These are phyloP conservation scores for Brettanomyces custersianus DNA, from an alignment of 805 yeast genomes.

Conservation along the genomic window DNA sequence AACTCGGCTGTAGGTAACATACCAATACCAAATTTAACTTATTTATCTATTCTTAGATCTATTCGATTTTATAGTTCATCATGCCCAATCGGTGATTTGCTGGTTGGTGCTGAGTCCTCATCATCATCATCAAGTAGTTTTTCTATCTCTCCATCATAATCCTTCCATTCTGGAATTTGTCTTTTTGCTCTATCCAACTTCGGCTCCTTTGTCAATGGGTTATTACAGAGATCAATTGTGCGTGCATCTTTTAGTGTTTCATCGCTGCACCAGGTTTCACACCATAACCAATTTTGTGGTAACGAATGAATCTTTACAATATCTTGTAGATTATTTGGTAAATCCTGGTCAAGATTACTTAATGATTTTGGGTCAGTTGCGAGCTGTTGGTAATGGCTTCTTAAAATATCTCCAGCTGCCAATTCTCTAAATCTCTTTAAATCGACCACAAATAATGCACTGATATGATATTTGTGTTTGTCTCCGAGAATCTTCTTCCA, in stretches of 20 bases:
- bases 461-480: conserved; percentile 63
- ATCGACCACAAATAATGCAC: conserved; percentile 81
- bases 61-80: too few relatives aligned
- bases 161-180: conserved; percentile 70
- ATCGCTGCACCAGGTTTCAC: conserved; percentile 86
- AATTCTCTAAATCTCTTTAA: conserved; percentile 52
- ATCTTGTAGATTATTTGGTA: conserved; percentile 80
- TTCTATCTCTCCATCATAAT: conserved; percentile 48
- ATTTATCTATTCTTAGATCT: too few relatives aligned
- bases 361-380: conserved; percentile 75
- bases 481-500: conserved; percentile 62
- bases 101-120: too few relatives aligned
- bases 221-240: conserved; percentile 77
- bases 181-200: conserved; percentile 69
- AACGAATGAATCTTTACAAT: conserved; percentile 59
- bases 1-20: too few relatives aligned
- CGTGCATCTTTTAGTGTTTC: conserved; percentile 53
- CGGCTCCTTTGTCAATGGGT: conserved; percentile 74
- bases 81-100: too few relatives aligned
- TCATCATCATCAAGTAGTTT: neutral
- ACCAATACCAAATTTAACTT: too few relatives aligned
- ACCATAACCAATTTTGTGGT: conserved; percentile 86
- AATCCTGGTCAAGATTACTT: conserved; percentile 82
- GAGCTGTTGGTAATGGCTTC: conserved; percentile 77
- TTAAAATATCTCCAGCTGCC: conserved; percentile 69